These are phyloP conservation scores for Hirsutella thompsonii DNA, from an alignment of 2,329 filamentous ascomycete genomes.

Conservation along the genomic window DNA sequence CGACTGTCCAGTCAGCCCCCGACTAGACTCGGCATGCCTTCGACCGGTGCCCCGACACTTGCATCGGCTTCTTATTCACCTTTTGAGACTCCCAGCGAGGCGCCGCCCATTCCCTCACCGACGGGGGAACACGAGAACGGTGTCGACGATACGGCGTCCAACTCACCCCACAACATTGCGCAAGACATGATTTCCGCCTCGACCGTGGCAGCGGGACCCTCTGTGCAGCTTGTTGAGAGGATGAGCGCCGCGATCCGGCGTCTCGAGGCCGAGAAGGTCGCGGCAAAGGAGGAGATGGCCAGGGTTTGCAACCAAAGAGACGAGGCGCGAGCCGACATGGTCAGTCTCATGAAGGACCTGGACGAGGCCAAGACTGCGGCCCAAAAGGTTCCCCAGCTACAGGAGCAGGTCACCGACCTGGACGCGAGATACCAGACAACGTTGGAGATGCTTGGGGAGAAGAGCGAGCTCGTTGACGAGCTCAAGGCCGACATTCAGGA, in stretches of 20 bases:
- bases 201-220: slow-evolving; percentile 80
- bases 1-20: slow-evolving; percentile 37
- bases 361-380: slow-evolving; percentile 55
- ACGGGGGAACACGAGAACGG: slow-evolving; percentile 37
- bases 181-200: slow-evolving; percentile 83
- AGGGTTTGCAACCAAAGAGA: slow-evolving; percentile 77
- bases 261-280: slow-evolving; percentile 83
- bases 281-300: slow-evolving; percentile 72
- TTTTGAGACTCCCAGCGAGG: slow-evolving; percentile 26
- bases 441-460: slow-evolving; percentile 89
- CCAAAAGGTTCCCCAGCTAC: slow-evolving; percentile 48
- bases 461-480: slow-evolving; percentile 91
- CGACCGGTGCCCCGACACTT: slow-evolving; percentile 21
- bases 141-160: slow-evolving; percentile 30
- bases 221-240: slow-evolving; percentile 87
- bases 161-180: slow-evolving; percentile 55
- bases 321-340: slow-evolving; percentile 84
- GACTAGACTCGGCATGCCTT: slow-evolving; percentile 25
- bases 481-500: slow-evolving; percentile 78
- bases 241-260: slow-evolving; percentile 90
- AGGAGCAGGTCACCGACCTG: slow-evolving; percentile 54
- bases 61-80: slow-evolving; percentile 31
- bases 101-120: slow-evolving; percentile 21
- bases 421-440: slow-evolving; percentile 78
- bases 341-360: slow-evolving; percentile 74